Evolutionary conservation across 73 alveolate species (phyloP).

Genomic region (Stentor roeselii): DNA sequence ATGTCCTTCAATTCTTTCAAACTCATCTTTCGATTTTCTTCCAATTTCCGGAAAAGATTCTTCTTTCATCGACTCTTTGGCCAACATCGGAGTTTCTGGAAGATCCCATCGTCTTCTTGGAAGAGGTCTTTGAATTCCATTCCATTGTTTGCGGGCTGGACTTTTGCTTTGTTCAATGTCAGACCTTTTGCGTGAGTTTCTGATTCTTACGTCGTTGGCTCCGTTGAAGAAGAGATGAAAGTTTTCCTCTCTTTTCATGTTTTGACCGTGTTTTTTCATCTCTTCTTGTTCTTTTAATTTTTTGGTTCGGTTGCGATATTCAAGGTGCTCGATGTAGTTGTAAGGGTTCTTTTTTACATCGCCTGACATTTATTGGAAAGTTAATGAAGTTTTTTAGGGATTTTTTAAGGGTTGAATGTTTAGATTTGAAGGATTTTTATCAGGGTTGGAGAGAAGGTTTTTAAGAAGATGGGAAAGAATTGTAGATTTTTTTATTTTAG

Average conservation of each 20-base stretch:
- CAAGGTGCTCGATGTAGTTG: not conserved
- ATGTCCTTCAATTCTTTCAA: not conserved
- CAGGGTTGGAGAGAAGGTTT: too few relatives aligned
- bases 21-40: not conserved
- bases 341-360: not conserved
- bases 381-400: too few relatives aligned
- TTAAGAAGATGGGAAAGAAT: too few relatives aligned
- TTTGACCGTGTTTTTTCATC: not conserved
- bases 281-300: not conserved
- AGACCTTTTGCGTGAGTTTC: not conserved
- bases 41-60: not conserved
- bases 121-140: not conserved
- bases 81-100: not conserved
- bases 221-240: constrained; percentile 22
- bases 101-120: not conserved
- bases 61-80: not conserved
- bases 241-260: not conserved
- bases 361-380: too few relatives aligned
- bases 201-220: constrained; percentile 19
- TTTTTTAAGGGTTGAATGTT: too few relatives aligned
- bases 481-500: too few relatives aligned
- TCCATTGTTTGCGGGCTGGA: constrained; percentile 6
- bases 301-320: not conserved
- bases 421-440: too few relatives aligned
- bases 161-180: not conserved